Evolutionary conservation across 2,329 filamentous ascomycete genomes (phyloP).

Genomic region (Ascochyta koolunga): DNA sequence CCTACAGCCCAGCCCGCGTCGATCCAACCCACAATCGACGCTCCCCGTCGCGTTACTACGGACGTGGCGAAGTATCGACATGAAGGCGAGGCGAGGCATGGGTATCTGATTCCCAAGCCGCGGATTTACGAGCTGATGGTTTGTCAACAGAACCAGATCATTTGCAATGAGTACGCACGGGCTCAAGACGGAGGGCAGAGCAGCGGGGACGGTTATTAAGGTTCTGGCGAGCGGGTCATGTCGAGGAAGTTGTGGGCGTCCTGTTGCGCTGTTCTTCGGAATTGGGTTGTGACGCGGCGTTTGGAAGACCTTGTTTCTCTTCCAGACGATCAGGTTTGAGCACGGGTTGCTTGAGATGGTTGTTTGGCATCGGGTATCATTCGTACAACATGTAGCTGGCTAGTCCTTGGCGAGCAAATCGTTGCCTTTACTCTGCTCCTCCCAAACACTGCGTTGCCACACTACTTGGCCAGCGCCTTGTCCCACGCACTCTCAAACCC

Average conservation of each 20-base stretch:
- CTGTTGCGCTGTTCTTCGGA: neutral
- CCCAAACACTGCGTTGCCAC: neutral
- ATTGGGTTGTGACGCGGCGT: no score
- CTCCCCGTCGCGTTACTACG: no score
- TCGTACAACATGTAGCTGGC: conserved; percentile 7
- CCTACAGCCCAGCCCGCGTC: no score
- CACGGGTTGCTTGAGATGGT: neutral
- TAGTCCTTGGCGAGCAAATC: neutral
- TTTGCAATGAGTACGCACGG: no score
- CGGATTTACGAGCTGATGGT: no score
- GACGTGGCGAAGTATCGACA: no score
- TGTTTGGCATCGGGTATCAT: conserved; percentile 13
- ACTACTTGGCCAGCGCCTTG: conserved; percentile 60
- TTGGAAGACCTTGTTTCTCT: no score
- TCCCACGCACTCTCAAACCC: conserved; percentile 74
- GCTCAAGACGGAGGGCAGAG: neutral
- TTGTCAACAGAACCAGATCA: no score
- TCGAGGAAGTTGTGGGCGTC: neutral
- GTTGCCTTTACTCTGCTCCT: neutral
- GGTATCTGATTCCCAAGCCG: no score
- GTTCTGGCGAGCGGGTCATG: neutral
- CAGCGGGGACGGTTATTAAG: neutral
- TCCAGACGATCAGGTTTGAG: no score
- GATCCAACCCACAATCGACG: no score
- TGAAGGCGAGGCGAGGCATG: no score